Conservation (phyloP, 257 asterid species). For the Nyctanthes arbortristis region DNA sequence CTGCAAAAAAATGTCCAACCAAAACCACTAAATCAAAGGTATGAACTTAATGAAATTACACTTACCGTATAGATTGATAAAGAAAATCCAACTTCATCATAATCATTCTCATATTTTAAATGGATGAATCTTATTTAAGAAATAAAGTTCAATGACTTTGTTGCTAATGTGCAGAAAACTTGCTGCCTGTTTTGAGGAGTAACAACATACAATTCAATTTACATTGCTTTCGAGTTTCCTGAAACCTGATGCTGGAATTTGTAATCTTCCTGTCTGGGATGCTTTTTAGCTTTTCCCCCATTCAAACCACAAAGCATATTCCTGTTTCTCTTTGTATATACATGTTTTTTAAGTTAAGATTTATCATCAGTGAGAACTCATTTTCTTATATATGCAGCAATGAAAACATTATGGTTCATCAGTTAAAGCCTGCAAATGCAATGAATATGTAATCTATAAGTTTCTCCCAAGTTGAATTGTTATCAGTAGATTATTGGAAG, state of each 20-base stretch:
- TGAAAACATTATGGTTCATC: too few species aligned
- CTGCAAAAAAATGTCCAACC: slow-evolving; percentile 23
- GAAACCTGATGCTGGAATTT: neutral
- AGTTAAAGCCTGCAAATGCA: too few species aligned
- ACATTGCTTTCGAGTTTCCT: neutral
- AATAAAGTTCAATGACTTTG: slow-evolving; percentile 3
- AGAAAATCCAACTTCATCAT: neutral
- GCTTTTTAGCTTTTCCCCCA: slow-evolving; percentile 7
- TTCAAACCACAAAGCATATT: neutral
- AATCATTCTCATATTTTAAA: too few species aligned
- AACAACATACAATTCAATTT: neutral
- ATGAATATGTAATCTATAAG: too few species aligned
- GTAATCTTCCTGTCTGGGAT: neutral
- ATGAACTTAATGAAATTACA: neutral
- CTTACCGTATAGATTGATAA: neutral
- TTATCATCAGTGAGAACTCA: too few species aligned
- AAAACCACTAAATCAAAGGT: slow-evolving; percentile 46
- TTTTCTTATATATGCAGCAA: too few species aligned
- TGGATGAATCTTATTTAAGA: too few species aligned
- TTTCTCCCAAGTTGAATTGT: too few species aligned
- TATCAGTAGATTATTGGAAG: too few species aligned
- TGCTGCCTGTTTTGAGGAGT: slow-evolving; percentile 64
- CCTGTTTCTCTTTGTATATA: neutral
- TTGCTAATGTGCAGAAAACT: slow-evolving; percentile 43
- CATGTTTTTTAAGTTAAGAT: too few species aligned